Evolutionary conservation across 2,329 filamentous ascomycete genomes (phyloP).

Genomic region (Tolypocladium tropicale): DNA sequence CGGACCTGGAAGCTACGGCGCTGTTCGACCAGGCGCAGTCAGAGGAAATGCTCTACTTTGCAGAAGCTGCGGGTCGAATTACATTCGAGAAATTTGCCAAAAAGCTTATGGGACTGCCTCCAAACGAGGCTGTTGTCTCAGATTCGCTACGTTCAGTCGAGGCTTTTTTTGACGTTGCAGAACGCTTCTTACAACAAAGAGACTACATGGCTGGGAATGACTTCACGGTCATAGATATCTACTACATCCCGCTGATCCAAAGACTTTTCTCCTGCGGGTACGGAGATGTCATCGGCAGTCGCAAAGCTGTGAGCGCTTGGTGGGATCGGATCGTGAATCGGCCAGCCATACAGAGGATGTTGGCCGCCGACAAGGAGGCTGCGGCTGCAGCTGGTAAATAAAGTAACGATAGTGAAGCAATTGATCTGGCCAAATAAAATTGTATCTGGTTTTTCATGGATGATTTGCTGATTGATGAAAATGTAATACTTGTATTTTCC

Average conservation of each 20-base stretch:
- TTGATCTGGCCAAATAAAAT: too few species aligned
- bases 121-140: conserved; percentile 28
- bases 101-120: conserved; percentile 28
- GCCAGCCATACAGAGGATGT: conserved; percentile 24
- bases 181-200: conserved; percentile 24
- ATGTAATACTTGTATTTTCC: too few species aligned
- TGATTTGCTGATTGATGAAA: too few species aligned
- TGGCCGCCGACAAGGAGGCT: conserved; percentile 24
- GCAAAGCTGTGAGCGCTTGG: conserved; percentile 27
- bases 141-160: conserved; percentile 25
- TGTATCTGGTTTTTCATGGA: too few species aligned
- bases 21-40: conserved; percentile 33
- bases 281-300: conserved; percentile 22
- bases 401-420: too few species aligned
- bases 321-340: conserved; percentile 27
- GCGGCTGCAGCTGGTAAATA: conserved; percentile 14
- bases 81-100: conserved; percentile 35
- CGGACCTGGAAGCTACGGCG: conserved; percentile 28
- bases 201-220: conserved; percentile 33
- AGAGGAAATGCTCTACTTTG: conserved; percentile 31
- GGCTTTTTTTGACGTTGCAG: conserved; percentile 31
- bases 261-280: conserved; percentile 30
- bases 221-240: conserved; percentile 34
- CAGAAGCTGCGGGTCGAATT: conserved; percentile 30
- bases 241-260: conserved; percentile 33